Evolutionary conservation across 1,284 basidiomycete species (phyloP), one percentile per base, ranked within the genome.

Genomic region (Pyrrhoderma noxium): DNA sequence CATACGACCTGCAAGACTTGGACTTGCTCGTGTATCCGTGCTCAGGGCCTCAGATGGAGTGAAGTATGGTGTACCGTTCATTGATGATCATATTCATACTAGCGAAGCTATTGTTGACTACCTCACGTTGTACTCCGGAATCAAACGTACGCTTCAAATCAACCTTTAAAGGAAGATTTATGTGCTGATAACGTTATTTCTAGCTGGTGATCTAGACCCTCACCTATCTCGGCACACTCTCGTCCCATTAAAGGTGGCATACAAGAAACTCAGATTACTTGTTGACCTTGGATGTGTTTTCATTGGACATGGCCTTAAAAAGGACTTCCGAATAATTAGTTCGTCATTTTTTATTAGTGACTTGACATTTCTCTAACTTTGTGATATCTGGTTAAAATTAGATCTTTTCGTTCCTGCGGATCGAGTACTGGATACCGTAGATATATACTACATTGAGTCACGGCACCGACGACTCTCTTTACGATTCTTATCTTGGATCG

Each of bases 251-350:
- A 99, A 99, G 65, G 77, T 93, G 1, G 96, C 94, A 2, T 99
- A 99, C 74, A 98, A 98, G 74, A 99, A 99, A 65, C 72, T 99
- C n/a, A 80, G 95, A 1, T 67, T 96, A 35, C 74, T 99, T 2
- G 93, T 99, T 8, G 95, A 99, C 63, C 76, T 86, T 18, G 94
- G 94, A 4, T 99, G 96, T 63, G 87, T 94, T 57, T 99, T 99
- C 62, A 89, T 99, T 51, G 96, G 96, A 0, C 95, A 99, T 61
- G 96, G 96, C 1, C 77, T 99, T n/a, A 89, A 91, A n/a, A 98
- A 98, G 65, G 96, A 99, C 67, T 98, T 99, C 70, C 79, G 96
- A 9, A 99, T 96, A 53, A 98, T 99, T 70, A 99, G 93, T 94
- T 59, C 63, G 90, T 71, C n/a, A 18, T 22, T 5, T 8, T 43